phyloP scores from a whole-genome alignment of 1,284 basidiomycete species.

The Inonotus obliquus region DNA sequence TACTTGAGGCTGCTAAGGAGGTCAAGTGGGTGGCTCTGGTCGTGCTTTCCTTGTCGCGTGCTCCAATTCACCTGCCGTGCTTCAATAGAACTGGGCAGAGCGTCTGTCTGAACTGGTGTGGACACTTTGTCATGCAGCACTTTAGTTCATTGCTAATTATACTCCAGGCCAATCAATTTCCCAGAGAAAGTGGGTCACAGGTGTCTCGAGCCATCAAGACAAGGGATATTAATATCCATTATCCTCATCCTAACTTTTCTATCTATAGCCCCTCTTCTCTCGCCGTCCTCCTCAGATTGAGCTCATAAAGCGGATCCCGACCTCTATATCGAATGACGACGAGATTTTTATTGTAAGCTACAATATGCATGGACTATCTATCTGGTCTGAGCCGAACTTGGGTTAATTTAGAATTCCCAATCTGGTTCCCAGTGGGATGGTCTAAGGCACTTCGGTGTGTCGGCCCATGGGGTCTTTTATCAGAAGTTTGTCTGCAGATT shows the following conservation, averaged over 20 bases:
- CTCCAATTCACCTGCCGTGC: neutral
- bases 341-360: constrained; percentile 55
- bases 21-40: constrained; percentile 43
- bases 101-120: constrained; percentile 60
- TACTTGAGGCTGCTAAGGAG: constrained; percentile 60
- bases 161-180: constrained; percentile 59
- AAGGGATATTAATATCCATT: too few relatives aligned
- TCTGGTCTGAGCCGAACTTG: neutral
- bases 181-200: constrained; percentile 50
- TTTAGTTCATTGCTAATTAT: neutral
- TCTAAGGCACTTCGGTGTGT: constrained; percentile 55
- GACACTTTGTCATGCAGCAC: neutral
- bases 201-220: too few relatives aligned
- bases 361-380: neutral
- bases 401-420: constrained; percentile 59
- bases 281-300: constrained; percentile 50
- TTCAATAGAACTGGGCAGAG: constrained; percentile 45
- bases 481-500: constrained; percentile 45
- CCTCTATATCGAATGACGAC: constrained; percentile 47
- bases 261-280: constrained; percentile 47
- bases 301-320: constrained; percentile 27
- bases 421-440: constrained; percentile 77
- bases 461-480: constrained; percentile 53
- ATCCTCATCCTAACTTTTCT: neutral
- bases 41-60: constrained; percentile 1